Evolutionary conservation across 1,284 basidiomycete species (phyloP).

Genomic region (Fomitopsis palustris): DNA sequence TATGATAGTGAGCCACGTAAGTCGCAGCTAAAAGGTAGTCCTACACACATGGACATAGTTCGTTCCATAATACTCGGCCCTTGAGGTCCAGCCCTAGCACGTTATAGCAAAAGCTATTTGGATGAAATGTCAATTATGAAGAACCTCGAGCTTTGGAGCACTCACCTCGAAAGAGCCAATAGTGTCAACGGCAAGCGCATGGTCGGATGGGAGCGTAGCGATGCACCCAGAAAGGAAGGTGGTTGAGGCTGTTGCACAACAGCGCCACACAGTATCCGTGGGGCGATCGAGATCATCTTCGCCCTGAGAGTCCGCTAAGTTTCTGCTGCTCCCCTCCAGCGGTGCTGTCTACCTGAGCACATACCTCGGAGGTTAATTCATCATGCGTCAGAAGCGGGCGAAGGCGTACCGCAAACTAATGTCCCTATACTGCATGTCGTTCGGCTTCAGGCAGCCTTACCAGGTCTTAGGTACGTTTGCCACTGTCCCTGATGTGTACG

Average conservation of each 20-base stretch:
- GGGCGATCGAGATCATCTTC: neutral
- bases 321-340: neutral
- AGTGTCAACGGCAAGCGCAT: slow-evolving; percentile 23
- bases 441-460: slow-evolving; percentile 89
- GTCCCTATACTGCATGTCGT: slow-evolving; percentile 79
- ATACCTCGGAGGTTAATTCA: neutral
- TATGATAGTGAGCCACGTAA: neutral
- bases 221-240: neutral
- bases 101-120: slow-evolving; percentile 24
- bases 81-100: slow-evolving; percentile 47
- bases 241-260: slow-evolving; percentile 5
- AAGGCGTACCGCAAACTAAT: slow-evolving; percentile 92
- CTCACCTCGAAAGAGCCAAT: slow-evolving; percentile 22
- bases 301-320: neutral
- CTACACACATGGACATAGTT: slow-evolving; percentile 53
- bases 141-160: neutral
- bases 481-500: slow-evolving; percentile 73
- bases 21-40: neutral
- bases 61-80: slow-evolving; percentile 65
- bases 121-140: neutral
- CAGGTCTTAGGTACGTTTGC: slow-evolving; percentile 82
- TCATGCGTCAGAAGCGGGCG: slow-evolving; percentile 85
- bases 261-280: slow-evolving; percentile 2
- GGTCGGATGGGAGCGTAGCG: slow-evolving; percentile 1
- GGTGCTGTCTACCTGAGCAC: neutral